Evolutionary conservation across 2,329 filamentous ascomycete genomes (phyloP).

Genomic region (Thermothelomyces thermophilus): DNA sequence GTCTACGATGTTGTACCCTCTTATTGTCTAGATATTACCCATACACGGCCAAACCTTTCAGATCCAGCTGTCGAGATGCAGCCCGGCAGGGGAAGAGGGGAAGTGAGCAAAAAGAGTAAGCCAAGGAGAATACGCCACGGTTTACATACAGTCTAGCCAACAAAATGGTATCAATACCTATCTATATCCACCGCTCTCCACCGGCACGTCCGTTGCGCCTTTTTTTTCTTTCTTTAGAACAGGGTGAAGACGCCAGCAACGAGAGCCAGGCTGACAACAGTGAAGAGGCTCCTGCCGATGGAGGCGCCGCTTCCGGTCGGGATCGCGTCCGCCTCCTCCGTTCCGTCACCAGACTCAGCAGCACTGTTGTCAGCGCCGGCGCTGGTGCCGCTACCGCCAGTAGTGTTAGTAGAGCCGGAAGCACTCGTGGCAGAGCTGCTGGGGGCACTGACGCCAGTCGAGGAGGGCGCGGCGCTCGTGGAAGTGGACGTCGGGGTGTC

Average conservation of each 20-base stretch:
- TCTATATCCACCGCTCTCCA: neutral
- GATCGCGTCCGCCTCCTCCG: too few relatives aligned
- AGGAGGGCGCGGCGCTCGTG: slow-evolving; percentile 18
- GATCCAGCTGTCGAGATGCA: slow-evolving; percentile 12
- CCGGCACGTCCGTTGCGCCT: neutral
- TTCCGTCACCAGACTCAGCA: neutral
- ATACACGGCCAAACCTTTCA: slow-evolving; percentile 3
- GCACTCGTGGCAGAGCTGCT: slow-evolving; percentile 15
- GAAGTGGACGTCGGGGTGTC: slow-evolving; percentile 29
- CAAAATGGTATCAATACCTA: neutral
- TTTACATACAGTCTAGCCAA: slow-evolving; percentile 4
- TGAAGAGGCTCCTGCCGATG: slow-evolving; percentile 18
- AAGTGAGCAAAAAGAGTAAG: neutral
- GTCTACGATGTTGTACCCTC: slow-evolving; percentile 4
- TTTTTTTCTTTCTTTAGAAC: too few relatives aligned
- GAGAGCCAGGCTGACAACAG: slow-evolving; percentile 20
- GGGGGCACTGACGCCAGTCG: slow-evolving; percentile 18
- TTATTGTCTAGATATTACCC: slow-evolving; percentile 11
- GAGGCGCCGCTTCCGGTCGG: neutral
- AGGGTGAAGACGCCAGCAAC: slow-evolving; percentile 23
- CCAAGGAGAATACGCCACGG: neutral
- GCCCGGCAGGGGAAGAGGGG: slow-evolving; percentile 8
- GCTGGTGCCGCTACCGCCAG: slow-evolving; percentile 17
- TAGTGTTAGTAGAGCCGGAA: slow-evolving; percentile 6
- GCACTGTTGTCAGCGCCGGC: slow-evolving; percentile 2